Evolutionary conservation across 2,329 filamentous ascomycete species (phyloP).

Genomic region (Hypomyces perniciosus): DNA sequence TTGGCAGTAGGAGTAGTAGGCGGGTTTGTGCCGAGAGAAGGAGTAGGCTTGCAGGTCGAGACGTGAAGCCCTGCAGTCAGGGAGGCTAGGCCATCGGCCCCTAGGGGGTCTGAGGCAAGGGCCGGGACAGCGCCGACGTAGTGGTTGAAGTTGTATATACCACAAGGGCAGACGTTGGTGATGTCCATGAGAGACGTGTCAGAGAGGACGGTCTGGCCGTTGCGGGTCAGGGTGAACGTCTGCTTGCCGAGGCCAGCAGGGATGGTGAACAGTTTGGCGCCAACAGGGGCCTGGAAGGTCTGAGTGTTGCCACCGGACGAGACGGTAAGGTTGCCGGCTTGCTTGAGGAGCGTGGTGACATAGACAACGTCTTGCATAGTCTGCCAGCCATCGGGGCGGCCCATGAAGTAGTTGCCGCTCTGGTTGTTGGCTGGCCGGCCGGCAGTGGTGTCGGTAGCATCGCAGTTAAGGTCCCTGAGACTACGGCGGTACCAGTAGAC

Average conservation of each 20-base stretch:
- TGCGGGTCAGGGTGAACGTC: constrained; percentile 38
- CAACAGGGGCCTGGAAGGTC: constrained; percentile 26
- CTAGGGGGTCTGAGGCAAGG: constrained; percentile 14
- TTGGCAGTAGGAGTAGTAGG: constrained; percentile 13
- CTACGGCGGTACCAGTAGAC: constrained; percentile 53
- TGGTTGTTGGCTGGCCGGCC: constrained; percentile 34
- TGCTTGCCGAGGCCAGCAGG: constrained; percentile 38
- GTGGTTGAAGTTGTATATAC: constrained; percentile 52
- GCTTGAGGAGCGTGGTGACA: constrained; percentile 44
- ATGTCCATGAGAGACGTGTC: constrained; percentile 46
- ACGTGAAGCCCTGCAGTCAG: constrained; percentile 12
- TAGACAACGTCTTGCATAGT: constrained; percentile 45
- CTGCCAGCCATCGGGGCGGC: constrained; percentile 45
- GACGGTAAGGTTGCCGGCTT: constrained; percentile 37
- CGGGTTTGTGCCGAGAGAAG: constrained; percentile 22
- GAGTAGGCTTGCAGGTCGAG: constrained; percentile 18
- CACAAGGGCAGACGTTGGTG: constrained; percentile 41
- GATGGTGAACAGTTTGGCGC: constrained; percentile 32
- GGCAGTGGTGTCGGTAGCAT: constrained; percentile 46
- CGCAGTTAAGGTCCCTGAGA: constrained; percentile 40
- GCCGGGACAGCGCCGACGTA: constrained; percentile 45
- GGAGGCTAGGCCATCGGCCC: constrained; percentile 6
- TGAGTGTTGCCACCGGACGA: constrained; percentile 38
- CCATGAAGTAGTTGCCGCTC: constrained; percentile 47
- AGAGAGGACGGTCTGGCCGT: constrained; percentile 34